Conservation (phyloP, 83 land plant species). For the Picea mariana region DNA sequence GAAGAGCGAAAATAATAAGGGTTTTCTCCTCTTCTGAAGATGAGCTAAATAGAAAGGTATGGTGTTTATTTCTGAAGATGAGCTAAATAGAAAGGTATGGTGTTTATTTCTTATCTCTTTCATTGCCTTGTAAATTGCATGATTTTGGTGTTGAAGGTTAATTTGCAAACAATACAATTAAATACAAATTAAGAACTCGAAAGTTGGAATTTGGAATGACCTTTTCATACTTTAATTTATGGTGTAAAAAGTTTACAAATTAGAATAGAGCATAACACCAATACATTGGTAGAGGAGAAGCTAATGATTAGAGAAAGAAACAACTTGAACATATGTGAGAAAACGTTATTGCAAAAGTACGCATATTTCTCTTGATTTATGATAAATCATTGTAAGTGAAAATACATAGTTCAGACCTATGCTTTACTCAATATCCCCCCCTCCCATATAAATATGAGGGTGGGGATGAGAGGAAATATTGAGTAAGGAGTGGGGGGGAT, state of each 20-base stretch:
- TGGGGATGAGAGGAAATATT: no score
- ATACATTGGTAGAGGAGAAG: conserved; percentile 65
- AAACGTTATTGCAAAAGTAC: conserved; percentile 45
- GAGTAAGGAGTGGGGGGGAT: no score
- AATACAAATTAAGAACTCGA: no score
- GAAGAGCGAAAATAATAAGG: conserved; percentile 31
- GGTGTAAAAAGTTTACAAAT: conserved; percentile 41
- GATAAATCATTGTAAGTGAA: no score
- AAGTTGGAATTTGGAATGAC: no score
- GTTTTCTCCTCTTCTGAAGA: no score
- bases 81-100: conserved; percentile 65
- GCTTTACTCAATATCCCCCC: no score
- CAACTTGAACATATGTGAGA: conserved; percentile 67
- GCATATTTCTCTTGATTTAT: no score
- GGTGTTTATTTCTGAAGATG: conserved; percentile 66
- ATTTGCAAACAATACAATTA: not conserved
- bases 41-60: conserved; percentile 30
- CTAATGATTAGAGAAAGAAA: conserved; percentile 67
- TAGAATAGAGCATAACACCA: conserved; percentile 65
- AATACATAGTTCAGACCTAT: no score
- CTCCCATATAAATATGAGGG: no score
- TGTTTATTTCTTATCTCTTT: not conserved
- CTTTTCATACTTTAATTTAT: not conserved
- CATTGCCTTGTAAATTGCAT: not conserved
- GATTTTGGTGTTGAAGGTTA: not conserved